Conservation (phyloP, 2,329 filamentous ascomycete species). For the Arthrobotrys conoides region DNA sequence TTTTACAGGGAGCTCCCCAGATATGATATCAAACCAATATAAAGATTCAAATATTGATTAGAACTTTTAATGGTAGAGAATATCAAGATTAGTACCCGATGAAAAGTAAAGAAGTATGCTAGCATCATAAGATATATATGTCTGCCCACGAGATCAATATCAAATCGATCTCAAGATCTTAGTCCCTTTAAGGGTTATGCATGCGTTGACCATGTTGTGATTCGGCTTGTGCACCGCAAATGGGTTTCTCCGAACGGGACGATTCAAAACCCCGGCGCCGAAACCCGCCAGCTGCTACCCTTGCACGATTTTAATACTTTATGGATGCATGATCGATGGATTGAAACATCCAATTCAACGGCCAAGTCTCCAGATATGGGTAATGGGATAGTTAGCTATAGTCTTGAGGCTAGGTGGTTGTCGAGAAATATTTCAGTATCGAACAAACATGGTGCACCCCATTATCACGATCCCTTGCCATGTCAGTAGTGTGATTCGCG, state of each 20-base stretch:
- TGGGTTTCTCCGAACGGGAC: conserved; percentile 13
- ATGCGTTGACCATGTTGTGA: conserved; percentile 13
- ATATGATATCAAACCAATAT: too few species aligned
- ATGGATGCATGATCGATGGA: not conserved
- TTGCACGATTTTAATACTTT: not conserved
- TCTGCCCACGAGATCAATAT: not conserved
- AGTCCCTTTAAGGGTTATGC: not conserved
- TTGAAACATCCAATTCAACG: conserved; percentile 4
- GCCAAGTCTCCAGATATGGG: conserved; percentile 46
- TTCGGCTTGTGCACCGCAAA: conserved; percentile 12
- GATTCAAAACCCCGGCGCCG: conserved; percentile 18
- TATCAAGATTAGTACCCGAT: not conserved
- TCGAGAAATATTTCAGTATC: too few species aligned
- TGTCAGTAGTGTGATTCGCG: conserved; percentile 12
- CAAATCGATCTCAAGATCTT: not conserved
- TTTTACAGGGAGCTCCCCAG: too few species aligned
- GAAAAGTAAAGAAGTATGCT: not conserved
- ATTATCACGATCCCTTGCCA: conserved; percentile 9
- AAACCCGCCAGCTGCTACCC: not conserved
- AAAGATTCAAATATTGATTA: too few species aligned
- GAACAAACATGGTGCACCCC: not conserved
- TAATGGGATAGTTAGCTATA: conserved; percentile 3
- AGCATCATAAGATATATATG: conserved; percentile 16
- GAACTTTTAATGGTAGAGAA: too few species aligned
- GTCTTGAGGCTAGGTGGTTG: too few species aligned